phyloP scores from a whole-genome alignment of 495 filamentous ascomycete species.

The Gamarada debralockiae region DNA sequence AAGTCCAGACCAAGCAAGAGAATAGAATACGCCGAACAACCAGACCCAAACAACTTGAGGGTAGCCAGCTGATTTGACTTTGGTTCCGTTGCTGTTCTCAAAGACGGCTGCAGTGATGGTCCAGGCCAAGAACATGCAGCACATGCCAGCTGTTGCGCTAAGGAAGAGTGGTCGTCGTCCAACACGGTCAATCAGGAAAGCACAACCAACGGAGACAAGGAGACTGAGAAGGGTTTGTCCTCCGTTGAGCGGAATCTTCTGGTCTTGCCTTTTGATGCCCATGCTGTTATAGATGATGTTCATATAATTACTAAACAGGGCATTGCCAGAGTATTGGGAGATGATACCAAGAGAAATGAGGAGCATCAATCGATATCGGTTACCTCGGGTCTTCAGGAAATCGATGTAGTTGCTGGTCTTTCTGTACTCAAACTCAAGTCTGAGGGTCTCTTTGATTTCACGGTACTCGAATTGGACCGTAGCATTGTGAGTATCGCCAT shows the following conservation, averaged over 20 bases:
- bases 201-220: conserved; percentile 21
- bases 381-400: conserved; percentile 39
- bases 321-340: conserved; percentile 51
- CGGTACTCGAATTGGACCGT: conserved; percentile 56
- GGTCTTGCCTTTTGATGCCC: conserved; percentile 45
- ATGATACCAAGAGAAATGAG: conserved; percentile 49
- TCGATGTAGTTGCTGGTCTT: conserved; percentile 32
- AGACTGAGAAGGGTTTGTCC: conserved; percentile 18
- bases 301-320: conserved; percentile 53
- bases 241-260: conserved; percentile 40
- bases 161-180: conserved; percentile 24
- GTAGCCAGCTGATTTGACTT: conserved; percentile 26
- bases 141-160: conserved; percentile 24
- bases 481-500: conserved; percentile 50
- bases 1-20: conserved; percentile 32
- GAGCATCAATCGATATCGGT: conserved; percentile 48
- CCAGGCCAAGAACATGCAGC: conserved; percentile 24
- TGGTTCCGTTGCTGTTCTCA: conserved; percentile 17
- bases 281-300: conserved; percentile 43
- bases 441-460: conserved; percentile 55
- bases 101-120: conserved; percentile 20
- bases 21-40: conserved; percentile 47
- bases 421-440: conserved; percentile 46
- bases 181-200: conserved; percentile 31
- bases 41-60: conserved; percentile 22